Percentiles rank a stretch among this genome's conserved stretches.
These are phyloP conservation scores for Schrenkiella parvula DNA, from an alignment of 345 rosid species.

Conservation along the genomic window DNA sequence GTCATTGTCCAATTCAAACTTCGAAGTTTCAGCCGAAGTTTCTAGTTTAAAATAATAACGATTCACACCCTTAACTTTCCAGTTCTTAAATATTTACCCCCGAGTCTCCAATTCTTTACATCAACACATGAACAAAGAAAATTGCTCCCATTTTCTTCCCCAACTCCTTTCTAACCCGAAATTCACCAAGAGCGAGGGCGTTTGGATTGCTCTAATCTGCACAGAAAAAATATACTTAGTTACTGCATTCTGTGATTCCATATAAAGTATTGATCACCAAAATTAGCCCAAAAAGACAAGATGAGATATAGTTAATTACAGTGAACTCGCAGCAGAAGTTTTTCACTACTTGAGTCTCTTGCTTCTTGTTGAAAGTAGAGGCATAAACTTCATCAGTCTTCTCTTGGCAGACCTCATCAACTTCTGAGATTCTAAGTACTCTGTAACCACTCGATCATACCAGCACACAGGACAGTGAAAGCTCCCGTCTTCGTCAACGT, in stretches of 20 bases:
- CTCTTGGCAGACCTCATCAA: slow-evolving; percentile 11
- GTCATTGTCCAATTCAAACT: neutral
- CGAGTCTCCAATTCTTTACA: neutral
- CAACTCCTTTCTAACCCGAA: neutral
- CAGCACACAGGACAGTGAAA: slow-evolving; percentile 28
- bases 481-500: slow-evolving; percentile 12
- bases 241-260: neutral
- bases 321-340: neutral
- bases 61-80: neutral
- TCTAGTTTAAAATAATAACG: neutral
- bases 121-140: neutral
- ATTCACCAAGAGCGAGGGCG: neutral
- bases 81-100: neutral
- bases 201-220: neutral
- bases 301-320: neutral
- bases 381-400: slow-evolving; percentile 9
- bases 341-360: slow-evolving; percentile 14
- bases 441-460: slow-evolving; percentile 6
- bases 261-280: neutral
- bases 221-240: neutral
- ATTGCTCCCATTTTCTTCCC: neutral
- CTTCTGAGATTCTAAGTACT: slow-evolving; percentile 19
- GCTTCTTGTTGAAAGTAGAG: slow-evolving; percentile 4
- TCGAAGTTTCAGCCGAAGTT: neutral
- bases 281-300: neutral